Conservation (phyloP, 2,329 filamentous ascomycete genomes). For the Fusarium mundagurra region DNA sequence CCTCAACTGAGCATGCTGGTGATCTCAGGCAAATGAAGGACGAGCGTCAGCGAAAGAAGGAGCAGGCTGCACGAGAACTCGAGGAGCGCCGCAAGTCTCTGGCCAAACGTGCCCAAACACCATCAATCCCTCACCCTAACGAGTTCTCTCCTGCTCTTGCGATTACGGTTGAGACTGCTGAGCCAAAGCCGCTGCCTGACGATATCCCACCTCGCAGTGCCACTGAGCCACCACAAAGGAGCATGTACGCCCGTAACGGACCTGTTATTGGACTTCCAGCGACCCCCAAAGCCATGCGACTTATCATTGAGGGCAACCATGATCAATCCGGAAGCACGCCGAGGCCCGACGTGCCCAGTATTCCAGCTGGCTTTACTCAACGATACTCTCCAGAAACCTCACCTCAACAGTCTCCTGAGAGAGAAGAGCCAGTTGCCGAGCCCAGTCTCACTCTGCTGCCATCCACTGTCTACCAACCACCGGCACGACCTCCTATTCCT, state of each 20-base stretch:
- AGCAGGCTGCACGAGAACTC: conserved; percentile 82
- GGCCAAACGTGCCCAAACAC: conserved; percentile 80
- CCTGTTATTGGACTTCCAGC: conserved; percentile 82
- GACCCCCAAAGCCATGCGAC: conserved; percentile 89
- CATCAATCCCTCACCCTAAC: conserved; percentile 80
- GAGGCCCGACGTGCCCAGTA: conserved; percentile 66
- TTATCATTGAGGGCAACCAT: conserved; percentile 72
- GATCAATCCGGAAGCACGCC: conserved; percentile 46
- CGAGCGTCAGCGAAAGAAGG: conserved; percentile 74
- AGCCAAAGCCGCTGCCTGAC: conserved; percentile 52
- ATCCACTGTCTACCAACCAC: conserved; percentile 69
- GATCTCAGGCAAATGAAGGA: conserved; percentile 66
- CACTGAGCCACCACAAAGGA: conserved; percentile 66
- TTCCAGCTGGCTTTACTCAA: conserved; percentile 60
- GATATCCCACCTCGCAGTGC: conserved; percentile 69
- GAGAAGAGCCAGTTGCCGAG: conserved; percentile 42
- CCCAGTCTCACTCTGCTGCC: conserved; percentile 60
- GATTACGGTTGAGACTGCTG: conserved; percentile 54
- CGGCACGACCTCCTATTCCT: conserved; percentile 58
- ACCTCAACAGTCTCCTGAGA: conserved; percentile 48
- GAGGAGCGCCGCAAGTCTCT: conserved; percentile 89
- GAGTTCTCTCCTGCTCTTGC: conserved; percentile 52
- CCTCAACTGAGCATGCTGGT: conserved; percentile 60
- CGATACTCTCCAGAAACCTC: conserved; percentile 54
- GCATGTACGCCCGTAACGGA: conserved; percentile 59